Percentiles rank a stretch among this genome's conserved stretches.
phyloP scores from a whole-genome alignment of 352 stramenopile genomes.

The Phytopythium aichiense region DNA sequence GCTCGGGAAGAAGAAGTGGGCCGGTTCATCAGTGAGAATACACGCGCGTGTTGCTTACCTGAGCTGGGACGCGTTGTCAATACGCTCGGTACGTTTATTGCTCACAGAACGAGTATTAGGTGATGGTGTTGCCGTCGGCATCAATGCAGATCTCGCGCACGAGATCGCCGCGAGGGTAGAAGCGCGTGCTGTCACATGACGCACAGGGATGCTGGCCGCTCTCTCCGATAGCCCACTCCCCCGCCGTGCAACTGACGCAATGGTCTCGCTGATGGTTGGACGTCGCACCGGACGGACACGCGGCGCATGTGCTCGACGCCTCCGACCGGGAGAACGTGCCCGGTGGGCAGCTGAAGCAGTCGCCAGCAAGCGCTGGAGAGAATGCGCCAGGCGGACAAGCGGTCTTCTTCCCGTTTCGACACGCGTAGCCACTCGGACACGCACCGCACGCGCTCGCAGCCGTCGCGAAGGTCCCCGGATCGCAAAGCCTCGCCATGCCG shows the following conservation, averaged over 20 bases:
- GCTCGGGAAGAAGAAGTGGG: not conserved
- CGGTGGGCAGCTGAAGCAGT: conserved; percentile 55
- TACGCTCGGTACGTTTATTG: not conserved
- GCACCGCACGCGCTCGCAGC: conserved; percentile 26
- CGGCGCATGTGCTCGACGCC: conserved; percentile 16
- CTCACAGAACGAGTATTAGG: not conserved
- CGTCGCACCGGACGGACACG: not conserved
- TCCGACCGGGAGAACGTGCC: conserved; percentile 43
- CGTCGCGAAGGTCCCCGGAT: conserved; percentile 49
- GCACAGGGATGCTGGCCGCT: conserved; percentile 43
- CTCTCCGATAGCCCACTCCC: conserved; percentile 30
- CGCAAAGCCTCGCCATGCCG: conserved; percentile 44
- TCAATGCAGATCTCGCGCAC: conserved; percentile 16
- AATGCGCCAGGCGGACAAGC: conserved; percentile 42
- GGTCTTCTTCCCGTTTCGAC: conserved; percentile 50
- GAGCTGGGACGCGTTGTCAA: not conserved
- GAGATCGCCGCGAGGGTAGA: conserved; percentile 12
- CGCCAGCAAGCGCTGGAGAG: conserved; percentile 29
- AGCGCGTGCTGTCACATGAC: conserved; percentile 33
- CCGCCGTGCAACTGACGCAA: conserved; percentile 38
- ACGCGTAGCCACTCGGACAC: conserved; percentile 49
- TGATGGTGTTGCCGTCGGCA: not conserved
- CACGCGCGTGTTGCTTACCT: not conserved
- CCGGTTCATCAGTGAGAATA: not conserved
- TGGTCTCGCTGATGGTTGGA: conserved; percentile 24